These are phyloP conservation scores for Calocybe gangraenosa DNA, from an alignment of 768 basidiomycete species.

Conservation along the genomic window DNA sequence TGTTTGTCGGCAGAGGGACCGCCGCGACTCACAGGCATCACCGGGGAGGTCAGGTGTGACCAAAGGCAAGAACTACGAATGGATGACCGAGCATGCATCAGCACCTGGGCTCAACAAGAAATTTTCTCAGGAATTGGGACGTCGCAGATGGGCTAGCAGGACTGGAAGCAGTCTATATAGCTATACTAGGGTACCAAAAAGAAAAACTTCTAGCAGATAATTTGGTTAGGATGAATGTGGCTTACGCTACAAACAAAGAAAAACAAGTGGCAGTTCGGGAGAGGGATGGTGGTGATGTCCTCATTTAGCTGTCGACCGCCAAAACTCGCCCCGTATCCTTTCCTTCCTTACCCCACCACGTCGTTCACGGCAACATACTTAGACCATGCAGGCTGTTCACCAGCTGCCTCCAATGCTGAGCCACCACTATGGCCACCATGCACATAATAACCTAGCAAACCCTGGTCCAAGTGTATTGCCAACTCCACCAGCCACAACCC, in stretches of 20 bases:
- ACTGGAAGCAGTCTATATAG: too few species aligned
- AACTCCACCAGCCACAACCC: conserved; percentile 66
- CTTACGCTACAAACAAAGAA: conserved; percentile 30
- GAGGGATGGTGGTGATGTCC: conserved; percentile 27
- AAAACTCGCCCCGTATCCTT: conserved; percentile 28
- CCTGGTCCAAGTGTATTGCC: conserved; percentile 62
- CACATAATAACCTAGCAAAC: conserved; percentile 40
- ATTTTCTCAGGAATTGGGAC: conserved; percentile 5
- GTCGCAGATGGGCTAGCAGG: neutral
- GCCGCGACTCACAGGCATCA: conserved; percentile 3
- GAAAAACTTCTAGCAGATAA: neutral
- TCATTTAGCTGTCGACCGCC: conserved; percentile 38
- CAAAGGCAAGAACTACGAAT: conserved; percentile 4
- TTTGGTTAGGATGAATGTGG: conserved; percentile 16
- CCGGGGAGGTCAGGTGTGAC: conserved; percentile 14
- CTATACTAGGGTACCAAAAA: too few species aligned
- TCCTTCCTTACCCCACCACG: conserved; percentile 42
- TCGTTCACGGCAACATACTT: conserved; percentile 36
- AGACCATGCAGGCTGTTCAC: conserved; percentile 73
- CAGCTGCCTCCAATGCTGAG: conserved; percentile 59
- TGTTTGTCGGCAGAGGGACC: neutral
- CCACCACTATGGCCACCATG: conserved; percentile 63
- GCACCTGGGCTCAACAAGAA: conserved; percentile 1
- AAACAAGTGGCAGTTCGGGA: conserved; percentile 28
- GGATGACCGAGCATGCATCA: conserved; percentile 6